Evolutionary conservation across 2,329 filamentous ascomycete species (phyloP).

Genomic region (Fusarium caatingaense): DNA sequence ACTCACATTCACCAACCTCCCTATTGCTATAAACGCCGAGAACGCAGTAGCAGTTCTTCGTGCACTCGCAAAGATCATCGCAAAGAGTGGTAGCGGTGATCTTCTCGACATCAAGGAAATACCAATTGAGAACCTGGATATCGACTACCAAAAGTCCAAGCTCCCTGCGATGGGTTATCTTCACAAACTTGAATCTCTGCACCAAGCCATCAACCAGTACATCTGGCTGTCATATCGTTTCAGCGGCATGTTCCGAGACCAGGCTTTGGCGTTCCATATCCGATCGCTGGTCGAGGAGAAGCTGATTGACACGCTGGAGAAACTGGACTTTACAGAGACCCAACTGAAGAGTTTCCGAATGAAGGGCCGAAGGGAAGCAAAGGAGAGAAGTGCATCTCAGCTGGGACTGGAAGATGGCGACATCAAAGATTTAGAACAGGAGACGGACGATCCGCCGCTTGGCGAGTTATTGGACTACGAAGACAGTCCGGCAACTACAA

Average conservation of each 20-base stretch:
- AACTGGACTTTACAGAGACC: slow-evolving; percentile 63
- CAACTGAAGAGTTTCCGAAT: slow-evolving; percentile 46
- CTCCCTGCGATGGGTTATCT: slow-evolving; percentile 67
- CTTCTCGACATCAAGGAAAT: slow-evolving; percentile 78
- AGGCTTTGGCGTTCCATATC: slow-evolving; percentile 80
- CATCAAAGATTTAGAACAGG: slow-evolving; percentile 27
- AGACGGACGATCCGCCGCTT: slow-evolving; percentile 32
- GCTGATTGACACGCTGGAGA: slow-evolving; percentile 64
- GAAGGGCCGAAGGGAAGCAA: slow-evolving; percentile 39
- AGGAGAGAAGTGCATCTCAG: slow-evolving; percentile 22
- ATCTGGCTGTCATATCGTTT: slow-evolving; percentile 95
- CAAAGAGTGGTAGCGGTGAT: slow-evolving; percentile 72
- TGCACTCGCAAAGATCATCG: slow-evolving; percentile 76
- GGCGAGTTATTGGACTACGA: slow-evolving; percentile 21
- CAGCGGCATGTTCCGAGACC: slow-evolving; percentile 79
- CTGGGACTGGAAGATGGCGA: slow-evolving; percentile 30
- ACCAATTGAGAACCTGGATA: slow-evolving; percentile 79
- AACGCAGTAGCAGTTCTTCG: slow-evolving; percentile 64
- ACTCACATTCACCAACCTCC: slow-evolving; percentile 79
- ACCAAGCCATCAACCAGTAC: slow-evolving; percentile 86
- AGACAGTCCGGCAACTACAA: slow-evolving; percentile 5
- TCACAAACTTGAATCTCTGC: slow-evolving; percentile 76
- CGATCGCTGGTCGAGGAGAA: slow-evolving; percentile 81
- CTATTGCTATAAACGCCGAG: slow-evolving; percentile 67
- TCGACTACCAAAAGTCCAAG: slow-evolving; percentile 57